A percentile compares a stretch with the other conserved stretches of the same genome.
These are phyloP conservation scores for Termitomyces heimii DNA, from an alignment of 768 basidiomycete species.

Conservation along the genomic window DNA sequence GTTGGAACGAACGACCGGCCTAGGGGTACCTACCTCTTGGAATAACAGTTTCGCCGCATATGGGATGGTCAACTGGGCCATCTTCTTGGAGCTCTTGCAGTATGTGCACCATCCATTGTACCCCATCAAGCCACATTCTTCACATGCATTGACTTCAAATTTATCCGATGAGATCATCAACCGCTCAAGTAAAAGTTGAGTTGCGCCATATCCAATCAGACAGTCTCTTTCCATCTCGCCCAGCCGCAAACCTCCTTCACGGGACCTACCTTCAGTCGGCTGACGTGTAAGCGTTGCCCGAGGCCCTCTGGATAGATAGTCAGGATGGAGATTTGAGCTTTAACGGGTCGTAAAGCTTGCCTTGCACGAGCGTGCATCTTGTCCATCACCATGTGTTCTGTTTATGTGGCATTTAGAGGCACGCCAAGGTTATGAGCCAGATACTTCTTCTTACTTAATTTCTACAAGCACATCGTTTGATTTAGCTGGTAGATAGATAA, in stretches of 20 bases:
- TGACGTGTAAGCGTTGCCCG: constrained; percentile 95
- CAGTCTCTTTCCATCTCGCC: constrained; percentile 99
- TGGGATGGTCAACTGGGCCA: constrained; percentile 93
- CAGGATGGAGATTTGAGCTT: constrained; percentile 4
- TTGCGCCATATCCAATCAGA: constrained; percentile 97
- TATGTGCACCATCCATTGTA: constrained; percentile 96
- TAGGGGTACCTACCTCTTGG: constrained; percentile 60
- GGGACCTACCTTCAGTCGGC: constrained; percentile 96
- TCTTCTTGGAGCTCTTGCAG: constrained; percentile 95
- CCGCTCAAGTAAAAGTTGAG: constrained; percentile 91
- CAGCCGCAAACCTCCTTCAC: constrained; percentile 93
- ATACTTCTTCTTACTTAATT: constrained; percentile 69
- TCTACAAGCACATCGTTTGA: constrained; percentile 40
- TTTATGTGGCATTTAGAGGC: constrained; percentile 11
- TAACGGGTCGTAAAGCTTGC: constrained; percentile 28
- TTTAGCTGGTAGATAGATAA: background rate
- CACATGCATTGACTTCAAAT: constrained; percentile 95
- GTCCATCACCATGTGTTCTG: constrained; percentile 99
- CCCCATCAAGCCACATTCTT: constrained; percentile 92
- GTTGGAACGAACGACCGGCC: background rate
- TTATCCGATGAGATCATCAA: constrained; percentile 99
- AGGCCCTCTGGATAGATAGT: constrained; percentile 60
- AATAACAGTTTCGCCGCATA: constrained; percentile 93
- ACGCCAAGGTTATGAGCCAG: background rate
- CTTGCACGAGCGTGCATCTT: constrained; percentile 99